These are phyloP conservation scores for Penicillium fuscoglaucum DNA, from an alignment of 2,329 filamentous ascomycete genomes.

Conservation along the genomic window DNA sequence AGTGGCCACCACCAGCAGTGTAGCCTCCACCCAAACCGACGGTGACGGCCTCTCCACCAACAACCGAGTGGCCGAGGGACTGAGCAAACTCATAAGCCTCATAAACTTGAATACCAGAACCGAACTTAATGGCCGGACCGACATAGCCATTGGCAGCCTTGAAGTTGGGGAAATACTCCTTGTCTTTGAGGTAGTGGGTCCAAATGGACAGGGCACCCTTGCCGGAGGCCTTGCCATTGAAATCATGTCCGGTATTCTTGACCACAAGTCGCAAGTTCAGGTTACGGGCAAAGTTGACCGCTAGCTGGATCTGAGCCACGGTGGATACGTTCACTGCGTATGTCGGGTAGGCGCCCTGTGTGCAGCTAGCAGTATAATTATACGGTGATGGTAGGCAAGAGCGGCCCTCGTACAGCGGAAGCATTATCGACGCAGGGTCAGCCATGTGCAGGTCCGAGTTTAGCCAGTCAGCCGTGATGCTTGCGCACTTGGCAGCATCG, in stretches of 20 bases:
- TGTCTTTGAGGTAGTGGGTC: constrained; percentile 27
- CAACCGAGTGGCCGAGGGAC: constrained; percentile 47
- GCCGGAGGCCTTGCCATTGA: constrained; percentile 57
- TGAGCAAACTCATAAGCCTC: constrained; percentile 51
- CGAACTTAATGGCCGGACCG: constrained; percentile 54
- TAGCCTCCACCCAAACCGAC: constrained; percentile 53
- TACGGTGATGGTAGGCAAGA: constrained; percentile 20
- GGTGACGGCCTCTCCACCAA: constrained; percentile 54
- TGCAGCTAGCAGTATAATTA: constrained; percentile 23
- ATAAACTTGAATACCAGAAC: constrained; percentile 53
- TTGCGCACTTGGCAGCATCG: constrained; percentile 33
- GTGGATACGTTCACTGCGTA: constrained; percentile 37
- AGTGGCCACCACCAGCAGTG: constrained; percentile 47
- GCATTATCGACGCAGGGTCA: constrained; percentile 22
- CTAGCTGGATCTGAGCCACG: constrained; percentile 35
- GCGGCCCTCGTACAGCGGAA: constrained; percentile 23
- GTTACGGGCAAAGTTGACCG: constrained; percentile 23
- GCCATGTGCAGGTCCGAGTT: constrained; percentile 15
- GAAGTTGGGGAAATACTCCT: constrained; percentile 35
- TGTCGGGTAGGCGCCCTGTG: constrained; percentile 27
- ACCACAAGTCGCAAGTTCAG: constrained; percentile 34
- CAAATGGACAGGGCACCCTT: constrained; percentile 45
- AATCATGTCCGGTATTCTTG: constrained; percentile 51
- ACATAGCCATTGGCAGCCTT: constrained; percentile 42
- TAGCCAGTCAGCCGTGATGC: constrained; percentile 32